A percentile compares a stretch with the other conserved stretches of the same genome.
Conservation (phyloP, 2,329 filamentous ascomycete genomes). For the Fusarium liriodendri region DNA sequence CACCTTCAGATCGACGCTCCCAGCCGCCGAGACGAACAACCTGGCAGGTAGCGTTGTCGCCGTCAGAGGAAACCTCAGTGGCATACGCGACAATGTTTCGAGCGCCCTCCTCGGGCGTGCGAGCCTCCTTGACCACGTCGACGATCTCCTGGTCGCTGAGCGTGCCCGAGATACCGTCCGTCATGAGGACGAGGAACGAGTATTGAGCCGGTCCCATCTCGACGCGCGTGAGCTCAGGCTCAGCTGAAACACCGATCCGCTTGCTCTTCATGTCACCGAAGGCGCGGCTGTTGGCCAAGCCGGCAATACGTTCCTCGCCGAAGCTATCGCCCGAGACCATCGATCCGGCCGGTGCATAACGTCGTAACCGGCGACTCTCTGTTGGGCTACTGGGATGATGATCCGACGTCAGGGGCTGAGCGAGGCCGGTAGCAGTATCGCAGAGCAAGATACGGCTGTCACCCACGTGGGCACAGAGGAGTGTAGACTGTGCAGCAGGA, state of each 20-base stretch:
- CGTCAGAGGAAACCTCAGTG: slow-evolving; percentile 79
- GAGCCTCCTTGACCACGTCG: slow-evolving; percentile 93
- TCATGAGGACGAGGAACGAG: slow-evolving; percentile 88
- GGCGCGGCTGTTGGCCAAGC: slow-evolving; percentile 91
- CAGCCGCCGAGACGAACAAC: slow-evolving; percentile 76
- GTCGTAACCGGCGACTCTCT: slow-evolving; percentile 84
- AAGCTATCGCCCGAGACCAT: slow-evolving; percentile 93
- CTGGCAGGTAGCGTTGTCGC: slow-evolving; percentile 77
- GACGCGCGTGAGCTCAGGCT: slow-evolving; percentile 85
- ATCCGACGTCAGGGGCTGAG: slow-evolving; percentile 86
- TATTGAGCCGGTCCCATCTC: slow-evolving; percentile 88
- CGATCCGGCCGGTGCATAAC: slow-evolving; percentile 79
- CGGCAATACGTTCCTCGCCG: slow-evolving; percentile 94
- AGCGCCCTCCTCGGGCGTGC: slow-evolving; percentile 88
- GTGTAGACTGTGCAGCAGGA: slow-evolving; percentile 82
- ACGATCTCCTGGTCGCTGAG: slow-evolving; percentile 95
- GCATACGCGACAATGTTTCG: slow-evolving; percentile 85
- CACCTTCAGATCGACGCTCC: slow-evolving; percentile 83
- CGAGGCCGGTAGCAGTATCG: slow-evolving; percentile 82
- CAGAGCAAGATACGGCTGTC: slow-evolving; percentile 93
- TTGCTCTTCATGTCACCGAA: slow-evolving; percentile 95
- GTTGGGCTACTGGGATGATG: slow-evolving; percentile 91
- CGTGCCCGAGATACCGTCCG: slow-evolving; percentile 88
- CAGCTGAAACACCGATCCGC: slow-evolving; percentile 91
- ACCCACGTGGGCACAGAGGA: slow-evolving; percentile 90